These are phyloP conservation scores for Globisporangium yorkense DNA, from an alignment of 352 stramenopile species.

Conservation along the genomic window DNA sequence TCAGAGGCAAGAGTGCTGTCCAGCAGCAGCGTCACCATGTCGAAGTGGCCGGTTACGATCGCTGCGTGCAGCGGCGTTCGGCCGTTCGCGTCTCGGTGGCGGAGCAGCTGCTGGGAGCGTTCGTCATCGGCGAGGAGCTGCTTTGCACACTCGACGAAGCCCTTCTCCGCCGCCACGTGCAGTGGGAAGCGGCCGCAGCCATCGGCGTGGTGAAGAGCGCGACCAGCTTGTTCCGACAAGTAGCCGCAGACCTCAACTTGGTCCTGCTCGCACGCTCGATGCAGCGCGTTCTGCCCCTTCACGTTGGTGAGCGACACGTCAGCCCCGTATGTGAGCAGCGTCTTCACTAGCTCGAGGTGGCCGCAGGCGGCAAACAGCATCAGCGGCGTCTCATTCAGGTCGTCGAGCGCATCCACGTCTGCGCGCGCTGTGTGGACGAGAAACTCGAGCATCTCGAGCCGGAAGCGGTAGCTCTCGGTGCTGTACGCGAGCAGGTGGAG, in stretches of 20 bases:
- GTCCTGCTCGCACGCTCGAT: conserved; percentile 52
- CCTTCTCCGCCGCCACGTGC: conserved; percentile 35
- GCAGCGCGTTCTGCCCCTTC: conserved; percentile 39
- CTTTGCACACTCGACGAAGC: conserved; percentile 47
- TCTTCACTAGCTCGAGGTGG: conserved; percentile 37
- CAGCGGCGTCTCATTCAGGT: conserved; percentile 37
- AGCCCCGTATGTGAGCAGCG: conserved; percentile 22
- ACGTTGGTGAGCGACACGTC: conserved; percentile 21
- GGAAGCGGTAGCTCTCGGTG: conserved; percentile 31
- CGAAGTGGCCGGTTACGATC: conserved; percentile 24
- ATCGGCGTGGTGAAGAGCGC: conserved; percentile 27
- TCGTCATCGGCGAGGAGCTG: conserved; percentile 21
- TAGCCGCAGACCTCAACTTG: conserved; percentile 49
- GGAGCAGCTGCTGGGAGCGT: conserved; percentile 19
- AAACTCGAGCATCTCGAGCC: conserved; percentile 50
- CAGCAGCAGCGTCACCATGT: conserved; percentile 29
- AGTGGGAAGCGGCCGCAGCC: conserved; percentile 28
- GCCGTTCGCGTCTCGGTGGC: conserved; percentile 20
- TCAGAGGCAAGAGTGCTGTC: conserved; percentile 9
- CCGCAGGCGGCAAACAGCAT: conserved; percentile 50
- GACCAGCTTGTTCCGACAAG: conserved; percentile 6
- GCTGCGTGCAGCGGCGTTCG: conserved; percentile 37
- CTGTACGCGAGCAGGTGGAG: conserved; percentile 61
- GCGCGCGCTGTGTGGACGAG: conserved; percentile 27
- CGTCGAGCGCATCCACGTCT: conserved; percentile 36